Percentiles rank a stretch among this genome's conserved stretches.
These are phyloP conservation scores for Hyaloperonospora arabidopsidis DNA, from an alignment of 352 stramenopile species.

Conservation along the genomic window DNA sequence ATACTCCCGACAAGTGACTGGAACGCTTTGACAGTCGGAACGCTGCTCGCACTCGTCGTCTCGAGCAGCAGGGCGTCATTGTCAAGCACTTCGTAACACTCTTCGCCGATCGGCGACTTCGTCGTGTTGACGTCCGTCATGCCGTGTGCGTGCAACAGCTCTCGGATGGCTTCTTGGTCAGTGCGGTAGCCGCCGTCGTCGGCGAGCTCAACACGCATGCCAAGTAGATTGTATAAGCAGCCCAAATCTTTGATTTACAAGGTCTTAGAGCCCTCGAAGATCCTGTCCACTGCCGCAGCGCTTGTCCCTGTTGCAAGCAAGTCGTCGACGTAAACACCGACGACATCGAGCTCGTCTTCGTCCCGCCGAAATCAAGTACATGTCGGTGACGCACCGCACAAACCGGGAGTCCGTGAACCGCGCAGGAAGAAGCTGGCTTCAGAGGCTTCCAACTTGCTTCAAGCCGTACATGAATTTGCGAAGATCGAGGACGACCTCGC, in stretches of 20 bases:
- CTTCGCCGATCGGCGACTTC: too few relatives aligned
- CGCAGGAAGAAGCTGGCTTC: constrained; percentile 3
- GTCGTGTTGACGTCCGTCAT: background rate
- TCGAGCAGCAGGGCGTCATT: too few relatives aligned
- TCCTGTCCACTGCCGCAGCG: too few relatives aligned
- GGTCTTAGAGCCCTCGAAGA: too few relatives aligned
- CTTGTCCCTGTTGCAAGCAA: too few relatives aligned
- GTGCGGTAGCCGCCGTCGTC: background rate
- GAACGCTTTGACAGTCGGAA: too few relatives aligned
- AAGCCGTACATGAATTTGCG: constrained; percentile 27
- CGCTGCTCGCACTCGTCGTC: too few relatives aligned
- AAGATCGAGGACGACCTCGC: constrained; percentile 1
- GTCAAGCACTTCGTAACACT: too few relatives aligned
- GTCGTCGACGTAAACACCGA: background rate
- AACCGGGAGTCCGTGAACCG: background rate
- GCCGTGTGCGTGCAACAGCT: background rate
- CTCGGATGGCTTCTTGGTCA: background rate
- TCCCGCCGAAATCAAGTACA: background rate
- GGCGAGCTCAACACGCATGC: background rate
- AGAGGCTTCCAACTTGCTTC: constrained; percentile 26
- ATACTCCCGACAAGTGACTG: background rate
- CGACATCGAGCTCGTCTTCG: background rate
- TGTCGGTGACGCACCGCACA: background rate
- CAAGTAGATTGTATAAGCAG: background rate
- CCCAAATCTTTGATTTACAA: background rate